Evolutionary conservation across 2,329 filamentous ascomycete genomes (phyloP).

Genomic region (Aspergillus pseudoglaucus): DNA sequence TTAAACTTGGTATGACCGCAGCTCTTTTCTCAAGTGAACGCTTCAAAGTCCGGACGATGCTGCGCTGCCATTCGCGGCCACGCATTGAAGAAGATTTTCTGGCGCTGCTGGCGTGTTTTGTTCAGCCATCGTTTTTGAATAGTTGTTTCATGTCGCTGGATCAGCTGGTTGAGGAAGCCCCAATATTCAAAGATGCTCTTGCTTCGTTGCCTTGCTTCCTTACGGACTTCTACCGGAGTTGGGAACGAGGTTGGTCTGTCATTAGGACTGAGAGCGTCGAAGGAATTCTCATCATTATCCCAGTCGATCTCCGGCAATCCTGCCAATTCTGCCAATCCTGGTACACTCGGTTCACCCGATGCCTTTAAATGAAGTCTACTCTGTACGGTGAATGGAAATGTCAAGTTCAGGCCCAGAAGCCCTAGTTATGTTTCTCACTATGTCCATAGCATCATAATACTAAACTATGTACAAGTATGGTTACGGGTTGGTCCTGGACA

Average conservation of each 20-base stretch:
- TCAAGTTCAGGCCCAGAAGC: too few relatives aligned
- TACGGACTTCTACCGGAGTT: background rate
- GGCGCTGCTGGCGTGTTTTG: constrained; percentile 43
- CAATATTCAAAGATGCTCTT: too few relatives aligned
- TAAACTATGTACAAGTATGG: too few relatives aligned
- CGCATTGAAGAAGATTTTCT: constrained; percentile 40
- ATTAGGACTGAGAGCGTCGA: background rate
- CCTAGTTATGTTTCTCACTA: too few relatives aligned
- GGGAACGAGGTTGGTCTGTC: background rate
- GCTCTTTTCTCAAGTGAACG: constrained; percentile 19
- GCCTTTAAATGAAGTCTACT: too few relatives aligned
- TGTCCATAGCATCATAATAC: too few relatives aligned
- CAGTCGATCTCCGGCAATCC: background rate
- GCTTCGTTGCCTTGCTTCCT: background rate
- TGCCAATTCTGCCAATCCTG: too few relatives aligned
- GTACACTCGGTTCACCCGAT: too few relatives aligned
- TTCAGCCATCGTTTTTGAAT: constrained; percentile 52
- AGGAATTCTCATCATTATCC: background rate
- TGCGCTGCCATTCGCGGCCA: constrained; percentile 46
- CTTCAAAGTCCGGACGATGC: constrained; percentile 49
- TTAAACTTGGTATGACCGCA: constrained; percentile 3
- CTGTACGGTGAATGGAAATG: too few relatives aligned
- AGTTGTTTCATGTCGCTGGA: constrained; percentile 46
- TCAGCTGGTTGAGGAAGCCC: background rate
- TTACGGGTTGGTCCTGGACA: too few relatives aligned